Percentiles rank a stretch among this genome's conserved stretches.
Conservation (phyloP, 176 grass and related monocot species). For the Cenchrus purpureus region DNA sequence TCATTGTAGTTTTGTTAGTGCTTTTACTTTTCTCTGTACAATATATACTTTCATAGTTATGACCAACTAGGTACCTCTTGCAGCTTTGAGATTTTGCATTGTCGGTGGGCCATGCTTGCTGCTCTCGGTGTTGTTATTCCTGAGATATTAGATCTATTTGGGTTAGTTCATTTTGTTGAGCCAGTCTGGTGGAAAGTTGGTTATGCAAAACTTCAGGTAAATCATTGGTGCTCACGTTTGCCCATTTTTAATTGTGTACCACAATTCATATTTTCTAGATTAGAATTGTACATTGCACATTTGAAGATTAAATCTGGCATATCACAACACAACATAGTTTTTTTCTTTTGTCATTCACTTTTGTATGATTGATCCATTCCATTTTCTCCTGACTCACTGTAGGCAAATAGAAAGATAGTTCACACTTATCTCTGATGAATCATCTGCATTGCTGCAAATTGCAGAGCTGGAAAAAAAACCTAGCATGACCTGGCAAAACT, state of each 20-base stretch:
- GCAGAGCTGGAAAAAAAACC: not conserved
- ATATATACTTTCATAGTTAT: conserved; percentile 14
- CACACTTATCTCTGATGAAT: conserved; percentile 11
- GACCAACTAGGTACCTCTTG: conserved; percentile 16
- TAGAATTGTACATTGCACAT: not conserved
- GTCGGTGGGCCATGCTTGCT: conserved; percentile 96
- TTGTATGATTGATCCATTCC: not conserved
- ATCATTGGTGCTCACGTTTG: not conserved
- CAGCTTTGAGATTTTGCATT: conserved; percentile 97
- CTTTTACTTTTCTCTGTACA: not conserved
- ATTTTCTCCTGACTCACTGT: not conserved
- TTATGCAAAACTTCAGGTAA: conserved; percentile 95
- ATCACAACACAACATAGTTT: not conserved
- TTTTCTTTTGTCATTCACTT: not conserved
- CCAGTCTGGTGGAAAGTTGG: conserved; percentile 99
- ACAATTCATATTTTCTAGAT: not conserved
- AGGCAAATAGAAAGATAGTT: not conserved
- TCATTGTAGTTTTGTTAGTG: not conserved
- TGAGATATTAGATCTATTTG: conserved; percentile 81
- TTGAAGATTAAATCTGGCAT: not conserved
- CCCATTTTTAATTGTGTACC: not conserved
- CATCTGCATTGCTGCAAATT: not conserved
- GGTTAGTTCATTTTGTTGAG: conserved; percentile 82
- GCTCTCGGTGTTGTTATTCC: conserved; percentile 82
- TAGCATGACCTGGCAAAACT: not conserved